phyloP scores from a whole-genome alignment of 1,139 yeast genomes.

The Citeromyces hawaiiensis region DNA sequence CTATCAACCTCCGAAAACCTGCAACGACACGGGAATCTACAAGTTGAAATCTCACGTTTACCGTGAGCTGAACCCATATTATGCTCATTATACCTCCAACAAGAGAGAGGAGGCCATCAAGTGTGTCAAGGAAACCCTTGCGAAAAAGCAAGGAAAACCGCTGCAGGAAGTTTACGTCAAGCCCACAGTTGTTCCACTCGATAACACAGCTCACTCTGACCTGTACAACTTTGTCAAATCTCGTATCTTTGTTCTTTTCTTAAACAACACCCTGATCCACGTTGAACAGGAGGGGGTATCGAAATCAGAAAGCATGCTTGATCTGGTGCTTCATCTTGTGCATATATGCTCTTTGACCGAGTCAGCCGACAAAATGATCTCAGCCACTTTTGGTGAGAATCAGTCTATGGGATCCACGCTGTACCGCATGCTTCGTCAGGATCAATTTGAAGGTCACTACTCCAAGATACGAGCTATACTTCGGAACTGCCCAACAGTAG shows the following conservation, averaged over 20 bases:
- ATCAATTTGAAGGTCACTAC: conserved; percentile 27
- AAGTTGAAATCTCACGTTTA: conserved; percentile 18
- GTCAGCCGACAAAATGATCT: conserved; percentile 6
- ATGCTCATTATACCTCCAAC: conserved; percentile 65
- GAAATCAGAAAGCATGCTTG: conserved; percentile 42
- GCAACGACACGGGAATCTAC: conserved; percentile 20
- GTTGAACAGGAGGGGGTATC: conserved; percentile 23
- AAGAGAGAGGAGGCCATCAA: conserved; percentile 59
- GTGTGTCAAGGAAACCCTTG: conserved; percentile 31
- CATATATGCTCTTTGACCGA: conserved; percentile 38
- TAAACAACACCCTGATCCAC: conserved; percentile 33
- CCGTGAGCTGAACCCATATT: conserved; percentile 29
- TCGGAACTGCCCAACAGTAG: conserved; percentile 7
- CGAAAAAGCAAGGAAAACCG: conserved; percentile 20
- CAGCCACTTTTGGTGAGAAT: background rate
- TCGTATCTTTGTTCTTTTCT: conserved; percentile 33
- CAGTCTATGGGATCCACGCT: conserved; percentile 25
- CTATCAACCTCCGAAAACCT: conserved; percentile 14
- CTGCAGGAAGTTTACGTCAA: conserved; percentile 32
- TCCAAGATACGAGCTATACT: conserved; percentile 42
- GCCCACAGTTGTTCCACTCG: conserved; percentile 26
- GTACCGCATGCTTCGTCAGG: conserved; percentile 27
- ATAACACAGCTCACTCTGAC: conserved; percentile 21
- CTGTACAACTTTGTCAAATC: conserved; percentile 38
- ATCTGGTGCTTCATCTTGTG: conserved; percentile 51